Evolutionary conservation across 345 rosid genomes (phyloP).

Genomic region (Eucalyptus tenuipes): DNA sequence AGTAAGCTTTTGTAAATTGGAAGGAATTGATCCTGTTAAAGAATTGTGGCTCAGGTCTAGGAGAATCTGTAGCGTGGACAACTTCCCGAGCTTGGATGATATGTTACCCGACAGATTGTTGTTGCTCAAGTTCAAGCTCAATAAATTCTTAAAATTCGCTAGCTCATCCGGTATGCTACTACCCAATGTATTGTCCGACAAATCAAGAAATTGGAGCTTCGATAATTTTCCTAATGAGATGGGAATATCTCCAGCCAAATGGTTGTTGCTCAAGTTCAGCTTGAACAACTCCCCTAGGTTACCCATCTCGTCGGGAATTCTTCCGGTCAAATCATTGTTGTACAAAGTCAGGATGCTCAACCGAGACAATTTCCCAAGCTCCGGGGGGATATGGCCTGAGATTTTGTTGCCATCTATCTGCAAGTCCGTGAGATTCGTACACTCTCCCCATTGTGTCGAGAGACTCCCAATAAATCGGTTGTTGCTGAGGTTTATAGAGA

Average conservation of each 20-base stretch:
- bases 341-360: slow-evolving; percentile 26
- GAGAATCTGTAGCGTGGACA: slow-evolving; percentile 15
- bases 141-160: slow-evolving; percentile 17
- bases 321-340: slow-evolving; percentile 33
- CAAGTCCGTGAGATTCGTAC: slow-evolving; percentile 32
- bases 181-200: slow-evolving; percentile 23
- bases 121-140: slow-evolving; percentile 32
- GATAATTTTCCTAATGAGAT: slow-evolving; percentile 12
- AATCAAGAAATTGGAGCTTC: slow-evolving; percentile 22
- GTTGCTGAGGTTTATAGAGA: slow-evolving; percentile 16
- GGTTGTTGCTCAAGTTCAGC: slow-evolving; percentile 41
- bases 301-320: slow-evolving; percentile 37
- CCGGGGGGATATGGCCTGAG: slow-evolving; percentile 38
- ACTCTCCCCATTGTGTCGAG: slow-evolving; percentile 49
- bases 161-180: slow-evolving; percentile 29
- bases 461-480: slow-evolving; percentile 42
- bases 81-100: slow-evolving; percentile 29
- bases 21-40: slow-evolving; percentile 35
- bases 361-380: slow-evolving; percentile 31
- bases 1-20: slow-evolving; percentile 18
- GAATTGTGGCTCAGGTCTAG: slow-evolving; percentile 60
- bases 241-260: slow-evolving; percentile 31
- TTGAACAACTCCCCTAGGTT: slow-evolving; percentile 16
- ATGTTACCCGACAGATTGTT: slow-evolving; percentile 38
- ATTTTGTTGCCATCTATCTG: slow-evolving; percentile 37